Conservation (phyloP, 495 filamentous ascomycete genomes). For the Aspergillus heteromorphus region DNA sequence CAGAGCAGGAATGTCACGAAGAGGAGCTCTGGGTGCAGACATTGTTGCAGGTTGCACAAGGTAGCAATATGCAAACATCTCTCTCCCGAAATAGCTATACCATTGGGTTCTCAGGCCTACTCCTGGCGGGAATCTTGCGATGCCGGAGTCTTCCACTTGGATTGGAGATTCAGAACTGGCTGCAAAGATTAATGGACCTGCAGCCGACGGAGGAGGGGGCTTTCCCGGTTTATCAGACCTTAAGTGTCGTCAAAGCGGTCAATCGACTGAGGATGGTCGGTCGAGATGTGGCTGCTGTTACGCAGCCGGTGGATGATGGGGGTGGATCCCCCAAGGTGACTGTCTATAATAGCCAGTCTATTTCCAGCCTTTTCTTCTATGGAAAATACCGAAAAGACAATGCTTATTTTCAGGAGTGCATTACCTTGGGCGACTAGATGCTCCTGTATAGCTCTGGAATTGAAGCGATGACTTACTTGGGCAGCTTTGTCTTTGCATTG, state of each 20-base stretch:
- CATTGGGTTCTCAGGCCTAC: conserved; percentile 27
- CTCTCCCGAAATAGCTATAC: conserved; percentile 22
- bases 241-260: conserved; percentile 17
- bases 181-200: conserved; percentile 10
- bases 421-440: no score
- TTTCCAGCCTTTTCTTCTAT: conserved; percentile 20
- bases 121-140: conserved; percentile 20
- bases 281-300: conserved; percentile 17
- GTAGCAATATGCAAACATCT: conserved; percentile 14
- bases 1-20: conserved; percentile 5
- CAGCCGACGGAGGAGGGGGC: conserved; percentile 24
- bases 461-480: no score
- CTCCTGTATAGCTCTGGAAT: no score
- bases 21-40: conserved; percentile 16
- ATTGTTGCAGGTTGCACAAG: conserved; percentile 20
- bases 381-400: conserved; percentile 6
- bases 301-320: conserved; percentile 22
- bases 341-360: conserved; percentile 27
- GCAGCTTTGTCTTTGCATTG: no score
- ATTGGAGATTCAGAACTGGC: conserved; percentile 19
- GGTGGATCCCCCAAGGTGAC: conserved; percentile 24
- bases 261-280: conserved; percentile 17
- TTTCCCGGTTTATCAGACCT: conserved; percentile 26
- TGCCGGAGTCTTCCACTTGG: conserved; percentile 17
- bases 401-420: no score